A percentile compares a stretch with the other conserved stretches of the same genome.
Conservation (phyloP, 768 basidiomycete species). For the Kwoniella heveanensis region DNA sequence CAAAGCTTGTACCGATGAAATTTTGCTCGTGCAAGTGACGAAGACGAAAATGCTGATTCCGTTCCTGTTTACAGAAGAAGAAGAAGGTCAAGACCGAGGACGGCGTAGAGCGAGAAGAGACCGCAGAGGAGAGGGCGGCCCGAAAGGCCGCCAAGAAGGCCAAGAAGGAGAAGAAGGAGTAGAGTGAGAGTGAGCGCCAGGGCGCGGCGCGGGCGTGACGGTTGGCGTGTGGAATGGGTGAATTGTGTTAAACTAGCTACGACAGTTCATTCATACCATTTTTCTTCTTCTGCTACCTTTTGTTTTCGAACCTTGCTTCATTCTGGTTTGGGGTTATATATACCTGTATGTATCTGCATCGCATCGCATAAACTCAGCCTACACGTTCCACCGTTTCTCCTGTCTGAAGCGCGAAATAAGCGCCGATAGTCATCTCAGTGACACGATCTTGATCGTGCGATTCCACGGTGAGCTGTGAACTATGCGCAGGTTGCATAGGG, state of each 20-base stretch:
- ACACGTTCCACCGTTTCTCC: background rate
- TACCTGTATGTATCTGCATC: conserved; percentile 30
- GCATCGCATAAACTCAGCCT: conserved; percentile 11
- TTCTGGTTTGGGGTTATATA: conserved; percentile 10
- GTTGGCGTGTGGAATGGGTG: too few species aligned
- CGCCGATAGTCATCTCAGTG: too few species aligned
- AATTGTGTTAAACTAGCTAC: too few species aligned
- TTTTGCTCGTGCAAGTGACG: too few species aligned
- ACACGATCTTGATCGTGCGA: too few species aligned
- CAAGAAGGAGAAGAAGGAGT: conserved; percentile 49
- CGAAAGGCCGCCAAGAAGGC: conserved; percentile 49
- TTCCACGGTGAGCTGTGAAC: too few species aligned
- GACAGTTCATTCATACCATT: background rate
- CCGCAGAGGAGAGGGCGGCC: conserved; percentile 42
- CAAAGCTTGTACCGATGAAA: too few species aligned
- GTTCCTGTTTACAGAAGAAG: conserved; percentile 40
- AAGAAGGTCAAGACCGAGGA: conserved; percentile 52
- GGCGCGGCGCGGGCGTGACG: background rate
- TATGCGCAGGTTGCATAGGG: too few species aligned
- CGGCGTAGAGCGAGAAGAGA: conserved; percentile 44
- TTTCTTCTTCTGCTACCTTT: background rate
- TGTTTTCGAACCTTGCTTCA: background rate
- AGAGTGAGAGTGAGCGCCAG: background rate
- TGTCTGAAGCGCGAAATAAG: too few species aligned
- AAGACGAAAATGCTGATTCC: conserved; percentile 11